Percentiles rank a stretch among this genome's conserved stretches.
These are phyloP conservation scores for Leucocoprinus birnbaumii DNA, from an alignment of 768 basidiomycete species.

Conservation along the genomic window DNA sequence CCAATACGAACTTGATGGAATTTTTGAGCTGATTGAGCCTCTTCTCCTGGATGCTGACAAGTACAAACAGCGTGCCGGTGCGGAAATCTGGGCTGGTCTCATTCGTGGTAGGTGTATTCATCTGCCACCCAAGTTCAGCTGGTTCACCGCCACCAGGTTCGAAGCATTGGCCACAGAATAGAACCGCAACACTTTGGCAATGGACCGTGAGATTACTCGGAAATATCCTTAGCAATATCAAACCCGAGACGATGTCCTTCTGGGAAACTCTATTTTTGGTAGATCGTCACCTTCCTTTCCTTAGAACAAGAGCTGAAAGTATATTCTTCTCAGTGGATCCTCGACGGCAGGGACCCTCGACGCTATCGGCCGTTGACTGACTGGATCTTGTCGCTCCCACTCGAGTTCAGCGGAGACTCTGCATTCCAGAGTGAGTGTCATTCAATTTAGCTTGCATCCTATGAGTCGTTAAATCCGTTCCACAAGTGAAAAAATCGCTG, in stretches of 20 bases:
- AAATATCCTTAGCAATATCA: slow-evolving; percentile 68
- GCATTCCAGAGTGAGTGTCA: slow-evolving; percentile 69
- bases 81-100: slow-evolving; percentile 64
- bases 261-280: slow-evolving; percentile 72
- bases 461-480: slow-evolving; percentile 2
- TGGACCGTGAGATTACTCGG: slow-evolving; percentile 68
- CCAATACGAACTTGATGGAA: slow-evolving; percentile 43
- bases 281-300: slow-evolving; percentile 16
- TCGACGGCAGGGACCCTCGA: slow-evolving; percentile 77
- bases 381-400: slow-evolving; percentile 71
- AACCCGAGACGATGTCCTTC: slow-evolving; percentile 78
- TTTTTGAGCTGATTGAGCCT: slow-evolving; percentile 56
- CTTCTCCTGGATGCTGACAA: slow-evolving; percentile 67
- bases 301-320: background rate
- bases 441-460: background rate
- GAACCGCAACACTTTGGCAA: slow-evolving; percentile 57
- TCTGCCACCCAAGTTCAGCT: background rate
- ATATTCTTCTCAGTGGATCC: slow-evolving; percentile 34
- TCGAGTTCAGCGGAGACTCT: slow-evolving; percentile 84
- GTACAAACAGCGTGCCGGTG: slow-evolving; percentile 82
- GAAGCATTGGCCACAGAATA: slow-evolving; percentile 74
- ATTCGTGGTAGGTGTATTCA: slow-evolving; percentile 54
- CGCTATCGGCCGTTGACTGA: slow-evolving; percentile 69
- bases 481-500: slow-evolving; percentile 73
- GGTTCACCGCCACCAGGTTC: slow-evolving; percentile 44